Conservation (phyloP, 1,284 basidiomycete genomes). For the Limonomyces culmigenus region DNA sequence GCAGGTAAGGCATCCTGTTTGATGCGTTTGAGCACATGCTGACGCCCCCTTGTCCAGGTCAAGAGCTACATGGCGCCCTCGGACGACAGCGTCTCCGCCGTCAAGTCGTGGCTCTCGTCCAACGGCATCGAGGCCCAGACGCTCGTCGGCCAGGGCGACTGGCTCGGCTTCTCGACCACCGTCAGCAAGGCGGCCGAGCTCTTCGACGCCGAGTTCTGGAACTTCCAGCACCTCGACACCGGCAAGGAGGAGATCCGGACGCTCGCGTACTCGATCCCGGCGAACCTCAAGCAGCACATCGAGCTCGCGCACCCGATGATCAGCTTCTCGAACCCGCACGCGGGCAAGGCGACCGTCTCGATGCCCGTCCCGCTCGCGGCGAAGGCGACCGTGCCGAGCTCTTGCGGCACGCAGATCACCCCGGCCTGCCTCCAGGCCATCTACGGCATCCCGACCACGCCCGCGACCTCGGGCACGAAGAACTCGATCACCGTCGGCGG, state of each 20-base stretch:
- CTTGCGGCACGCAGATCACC: slow-evolving; percentile 7
- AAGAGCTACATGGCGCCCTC: slow-evolving; percentile 19
- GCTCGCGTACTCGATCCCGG: slow-evolving; percentile 20
- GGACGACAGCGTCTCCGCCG: slow-evolving; percentile 13
- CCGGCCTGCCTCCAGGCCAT: slow-evolving; percentile 14
- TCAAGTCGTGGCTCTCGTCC: slow-evolving; percentile 17
- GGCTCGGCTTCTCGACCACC: slow-evolving; percentile 14
- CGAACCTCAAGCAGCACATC: slow-evolving; percentile 15
- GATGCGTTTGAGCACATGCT: too few species aligned
- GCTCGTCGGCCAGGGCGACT: slow-evolving; percentile 15
- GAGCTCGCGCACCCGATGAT: slow-evolving; percentile 16
- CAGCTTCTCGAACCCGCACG: slow-evolving; percentile 2
- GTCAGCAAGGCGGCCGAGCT: slow-evolving; percentile 17
- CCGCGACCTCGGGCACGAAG: slow-evolving; percentile 12
- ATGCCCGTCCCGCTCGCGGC: neutral
- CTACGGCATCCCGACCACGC: slow-evolving; percentile 16
- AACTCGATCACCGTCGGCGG: slow-evolving; percentile 16
- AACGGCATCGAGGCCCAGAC: slow-evolving; percentile 13
- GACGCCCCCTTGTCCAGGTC: slow-evolving; percentile 10
- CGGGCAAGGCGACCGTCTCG: neutral
- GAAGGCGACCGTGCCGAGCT: neutral
- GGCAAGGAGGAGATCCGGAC: slow-evolving; percentile 17
- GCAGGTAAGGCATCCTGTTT: slow-evolving; percentile 9
- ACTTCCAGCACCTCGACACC: slow-evolving; percentile 14
- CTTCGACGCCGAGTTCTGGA: slow-evolving; percentile 15